A percentile compares a stretch with the other conserved stretches of the same genome.
Conservation (phyloP, 2,329 filamentous ascomycete genomes). For the Fusarium pseudoanthophilum region DNA sequence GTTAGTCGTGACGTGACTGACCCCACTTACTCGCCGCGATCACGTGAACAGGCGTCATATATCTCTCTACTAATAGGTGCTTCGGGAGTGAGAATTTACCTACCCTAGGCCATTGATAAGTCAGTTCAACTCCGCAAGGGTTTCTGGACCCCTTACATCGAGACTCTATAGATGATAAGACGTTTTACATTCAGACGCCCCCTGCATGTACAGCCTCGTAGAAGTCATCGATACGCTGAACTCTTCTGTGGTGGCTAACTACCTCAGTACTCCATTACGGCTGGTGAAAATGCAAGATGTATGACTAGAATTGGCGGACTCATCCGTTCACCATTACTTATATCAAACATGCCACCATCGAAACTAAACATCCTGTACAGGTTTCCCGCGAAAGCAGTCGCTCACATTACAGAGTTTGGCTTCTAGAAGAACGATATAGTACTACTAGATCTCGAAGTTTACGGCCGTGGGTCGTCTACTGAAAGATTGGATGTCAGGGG, state of each 20-base stretch:
- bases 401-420: background rate
- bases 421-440: background rate
- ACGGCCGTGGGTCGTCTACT: background rate
- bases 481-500: background rate
- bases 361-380: background rate
- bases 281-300: background rate
- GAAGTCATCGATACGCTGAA: background rate
- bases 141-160: background rate
- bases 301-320: background rate
- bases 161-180: background rate
- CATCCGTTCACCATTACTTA: background rate
- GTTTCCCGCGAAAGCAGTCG: background rate
- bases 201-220: background rate
- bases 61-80: too few species aligned
- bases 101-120: background rate
- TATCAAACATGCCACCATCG: background rate
- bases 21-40: conserved; percentile 35
- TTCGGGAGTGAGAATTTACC: background rate
- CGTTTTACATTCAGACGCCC: background rate
- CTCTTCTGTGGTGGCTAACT: background rate
- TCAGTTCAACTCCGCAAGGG: background rate
- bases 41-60: conserved; percentile 47
- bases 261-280: background rate
- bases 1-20: conserved; percentile 51
- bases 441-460: background rate